Conservation (phyloP, 148 eudicot genomes). For the Nepenthes gracilis region DNA sequence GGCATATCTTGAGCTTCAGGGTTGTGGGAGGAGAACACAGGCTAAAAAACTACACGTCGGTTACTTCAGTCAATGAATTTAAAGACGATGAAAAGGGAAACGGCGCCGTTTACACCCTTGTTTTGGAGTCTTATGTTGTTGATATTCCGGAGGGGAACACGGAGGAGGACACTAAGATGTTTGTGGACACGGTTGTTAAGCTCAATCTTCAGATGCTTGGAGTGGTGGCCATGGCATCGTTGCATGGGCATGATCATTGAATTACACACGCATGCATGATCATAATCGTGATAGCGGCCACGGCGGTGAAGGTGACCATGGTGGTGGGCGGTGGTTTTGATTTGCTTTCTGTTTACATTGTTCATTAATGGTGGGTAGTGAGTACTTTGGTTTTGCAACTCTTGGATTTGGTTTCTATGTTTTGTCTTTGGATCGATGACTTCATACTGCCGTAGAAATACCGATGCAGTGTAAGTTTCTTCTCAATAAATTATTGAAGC, state of each 20-base stretch:
- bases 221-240: slow-evolving; percentile 42
- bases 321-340: no score
- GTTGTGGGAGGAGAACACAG: slow-evolving; percentile 83
- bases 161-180: slow-evolving; percentile 78
- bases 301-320: no score
- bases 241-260: slow-evolving; percentile 40
- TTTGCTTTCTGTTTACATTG: no score
- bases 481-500: no score
- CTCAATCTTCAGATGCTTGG: slow-evolving; percentile 76
- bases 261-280: neutral
- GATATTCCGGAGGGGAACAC: slow-evolving; percentile 83
- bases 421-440: no score
- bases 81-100: neutral
- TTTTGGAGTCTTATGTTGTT: slow-evolving; percentile 64
- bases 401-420: no score
- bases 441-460: no score
- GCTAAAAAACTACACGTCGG: slow-evolving; percentile 53
- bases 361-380: no score
- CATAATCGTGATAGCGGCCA: no score
- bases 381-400: no score
- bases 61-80: slow-evolving; percentile 70
- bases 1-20: slow-evolving; percentile 48
- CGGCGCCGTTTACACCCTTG: slow-evolving; percentile 36
- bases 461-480: no score
- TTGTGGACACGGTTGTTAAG: slow-evolving; percentile 77